phyloP scores from a whole-genome alignment of 139 green algal species.

The Chlorella sp. region DNA sequence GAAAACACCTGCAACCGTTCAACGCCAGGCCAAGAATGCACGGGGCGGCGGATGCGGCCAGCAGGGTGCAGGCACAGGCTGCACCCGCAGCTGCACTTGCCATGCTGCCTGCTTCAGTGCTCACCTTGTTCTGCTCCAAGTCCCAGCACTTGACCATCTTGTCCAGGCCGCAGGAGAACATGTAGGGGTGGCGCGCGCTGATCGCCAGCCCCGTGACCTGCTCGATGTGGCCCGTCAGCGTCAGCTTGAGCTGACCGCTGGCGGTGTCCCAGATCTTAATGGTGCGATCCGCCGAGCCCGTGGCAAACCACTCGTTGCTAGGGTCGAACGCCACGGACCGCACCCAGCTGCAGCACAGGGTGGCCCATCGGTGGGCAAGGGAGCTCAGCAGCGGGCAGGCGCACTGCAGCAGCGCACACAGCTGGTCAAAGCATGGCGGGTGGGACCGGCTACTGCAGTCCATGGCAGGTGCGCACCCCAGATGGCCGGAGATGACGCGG shows the following conservation, averaged over 20 bases:
- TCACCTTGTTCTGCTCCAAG: constrained; percentile 98
- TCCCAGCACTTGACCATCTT: constrained; percentile 99
- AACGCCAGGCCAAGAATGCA: too few relatives aligned
- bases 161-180: constrained; percentile 96
- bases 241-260: constrained; percentile 94
- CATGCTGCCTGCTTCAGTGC: too few relatives aligned
- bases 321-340: constrained; percentile 93
- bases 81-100: too few relatives aligned
- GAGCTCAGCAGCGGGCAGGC: neutral
- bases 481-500: constrained; percentile 94
- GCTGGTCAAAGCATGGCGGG: neutral
- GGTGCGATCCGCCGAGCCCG: constrained; percentile 91
- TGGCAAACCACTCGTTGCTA: constrained; percentile 97
- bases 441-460: neutral
- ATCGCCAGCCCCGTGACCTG: constrained; percentile 95
- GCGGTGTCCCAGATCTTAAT: constrained; percentile 98
- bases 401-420: neutral
- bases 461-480: constrained; percentile 77
- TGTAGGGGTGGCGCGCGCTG: constrained; percentile 92
- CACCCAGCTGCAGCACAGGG: constrained; percentile 79
- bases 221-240: constrained; percentile 99
- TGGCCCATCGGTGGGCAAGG: too few relatives aligned
- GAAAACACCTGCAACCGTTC: too few relatives aligned
- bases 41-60: too few relatives aligned
- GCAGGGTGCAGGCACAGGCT: too few relatives aligned